Evolutionary conservation across 495 filamentous ascomycete species (phyloP), one percentile per base, ranked within the genome.

Genomic region (Tuber umbilicatum): DNA sequence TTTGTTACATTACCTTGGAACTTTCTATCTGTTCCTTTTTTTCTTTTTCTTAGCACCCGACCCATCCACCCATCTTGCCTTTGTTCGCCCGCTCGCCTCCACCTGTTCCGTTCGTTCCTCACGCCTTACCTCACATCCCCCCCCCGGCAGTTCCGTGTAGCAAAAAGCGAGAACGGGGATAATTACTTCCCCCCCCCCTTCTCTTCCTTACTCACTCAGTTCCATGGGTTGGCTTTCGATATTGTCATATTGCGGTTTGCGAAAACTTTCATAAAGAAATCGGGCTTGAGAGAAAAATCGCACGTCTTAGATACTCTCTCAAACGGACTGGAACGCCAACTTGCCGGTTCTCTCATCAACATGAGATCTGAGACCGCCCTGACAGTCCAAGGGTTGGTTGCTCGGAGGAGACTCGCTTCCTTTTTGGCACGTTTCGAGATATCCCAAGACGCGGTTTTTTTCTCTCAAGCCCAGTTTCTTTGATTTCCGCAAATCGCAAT

Each of bases 1-100:
- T 64, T 64, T 64, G n/a, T 27, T 64, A 31, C 27, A 64, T 64
- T 31, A 31, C 27, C 35, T 64, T 64, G 55, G 55, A 64, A 60
- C 7, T n/a, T 14, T 60, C 50, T 60, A 60, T 60, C 23, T 31
- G 50, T 60, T 64, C 55, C 55, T 35, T 17, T 64, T 31, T 64
- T 35, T 31, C 55, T 64, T 64, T 64, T 64, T 64, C 55, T n/a
- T 64, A 64, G 27, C 55, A 64, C 55, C 55, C 55, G 55, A 35
- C 55, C 55, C 55, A 64, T 64, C 55, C 55, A 35, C 35, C 55
- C 47, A 55, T 55, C 21, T 64, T 64, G 55, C 55, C 55, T 64
- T 64, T 60, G 50, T 60, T 64, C 14, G 55, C 17, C 17, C 55
- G 27, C 35, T 64, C 55, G 55, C 55, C 55, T 64, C 27, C 27